These are phyloP conservation scores for Cytospora mali DNA, from an alignment of 2,329 filamentous ascomycete genomes.

Conservation along the genomic window DNA sequence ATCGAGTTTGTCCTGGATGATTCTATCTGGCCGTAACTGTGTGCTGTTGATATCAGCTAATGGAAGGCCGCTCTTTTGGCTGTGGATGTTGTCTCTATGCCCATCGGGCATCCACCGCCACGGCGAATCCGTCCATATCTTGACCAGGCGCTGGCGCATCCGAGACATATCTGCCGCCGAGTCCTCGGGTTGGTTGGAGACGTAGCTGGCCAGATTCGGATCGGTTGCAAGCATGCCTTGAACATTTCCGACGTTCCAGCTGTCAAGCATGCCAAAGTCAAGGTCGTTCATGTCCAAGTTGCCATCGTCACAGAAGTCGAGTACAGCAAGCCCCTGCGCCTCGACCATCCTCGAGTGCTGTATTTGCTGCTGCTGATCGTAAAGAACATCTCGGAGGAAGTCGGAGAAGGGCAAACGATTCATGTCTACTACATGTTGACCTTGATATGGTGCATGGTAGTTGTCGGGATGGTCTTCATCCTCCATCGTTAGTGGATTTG, in stretches of 20 bases:
- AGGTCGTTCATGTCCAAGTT: slow-evolving; percentile 55
- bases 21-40: slow-evolving; percentile 42
- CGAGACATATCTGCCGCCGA: slow-evolving; percentile 45
- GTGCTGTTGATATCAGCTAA: slow-evolving; percentile 44
- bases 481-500: slow-evolving; percentile 20
- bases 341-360: slow-evolving; percentile 41
- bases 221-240: slow-evolving; percentile 23
- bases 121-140: slow-evolving; percentile 53
- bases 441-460: slow-evolving; percentile 28
- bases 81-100: slow-evolving; percentile 47
- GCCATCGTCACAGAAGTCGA: slow-evolving; percentile 54
- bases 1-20: slow-evolving; percentile 49
- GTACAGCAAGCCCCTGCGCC: slow-evolving; percentile 46
- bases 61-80: slow-evolving; percentile 49
- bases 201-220: slow-evolving; percentile 30
- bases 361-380: slow-evolving; percentile 40
- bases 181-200: slow-evolving; percentile 37
- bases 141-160: slow-evolving; percentile 51
- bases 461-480: slow-evolving; percentile 27
- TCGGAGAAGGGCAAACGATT: slow-evolving; percentile 49
- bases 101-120: slow-evolving; percentile 53
- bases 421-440: slow-evolving; percentile 34
- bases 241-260: slow-evolving; percentile 49
- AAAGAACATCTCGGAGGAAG: slow-evolving; percentile 55
- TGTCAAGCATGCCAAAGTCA: slow-evolving; percentile 54